Base-by-base conservation (phyloP, 2,329 filamentous ascomycete species). In the Dissoconium aciculare region DNA sequence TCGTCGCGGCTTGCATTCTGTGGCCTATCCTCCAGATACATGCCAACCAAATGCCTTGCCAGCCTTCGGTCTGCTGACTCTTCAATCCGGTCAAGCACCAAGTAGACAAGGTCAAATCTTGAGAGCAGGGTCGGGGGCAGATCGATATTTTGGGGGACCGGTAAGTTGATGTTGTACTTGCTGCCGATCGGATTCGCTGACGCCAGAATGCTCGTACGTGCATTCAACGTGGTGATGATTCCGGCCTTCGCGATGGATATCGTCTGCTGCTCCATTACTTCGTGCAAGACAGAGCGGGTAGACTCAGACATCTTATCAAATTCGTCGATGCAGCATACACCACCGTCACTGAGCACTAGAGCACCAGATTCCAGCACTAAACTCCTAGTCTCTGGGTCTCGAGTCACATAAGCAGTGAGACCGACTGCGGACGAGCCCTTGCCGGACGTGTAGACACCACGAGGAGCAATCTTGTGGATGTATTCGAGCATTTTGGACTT, bases 151-250 rank as follows among this genome's bases (percentile, higher is more conserved):
- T 95, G 85, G 3, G 89, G 89, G 10, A 98, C 89, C 0, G 89
- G 85, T 14, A 98, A 62, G 49, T 93, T 87, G 3, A 83, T 80
- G 56, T 98, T 95, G 62, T 98, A 98, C 52, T 91, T 85, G 60
- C 83, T 93, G 47, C 89, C 89, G 43, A 98, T 95, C 1, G 89
- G 89, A 53, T 98, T 98, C 56, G 89, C 89, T 8, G 87, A 95
- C 11, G 89, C 89, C 16, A 98, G 71, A 50, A 98, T 94, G 41
- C 81, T 91, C 1, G 89, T 95, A 50, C 89, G 71, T 15, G 89
- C 89, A 52, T 98, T 98, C 37, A 98, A 64, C 0, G 89, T 98
- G 2, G 77, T 81, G 48, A 81, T 82, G 51, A 82, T 81, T 37
- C 77, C 77, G 2, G 77, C 77, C 55, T 82, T 82, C 15, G 77